A percentile compares a stretch with the other conserved stretches of the same genome.
phyloP scores from a whole-genome alignment of 1,139 yeast genomes.

The Nakaseomyces delphensis region DNA sequence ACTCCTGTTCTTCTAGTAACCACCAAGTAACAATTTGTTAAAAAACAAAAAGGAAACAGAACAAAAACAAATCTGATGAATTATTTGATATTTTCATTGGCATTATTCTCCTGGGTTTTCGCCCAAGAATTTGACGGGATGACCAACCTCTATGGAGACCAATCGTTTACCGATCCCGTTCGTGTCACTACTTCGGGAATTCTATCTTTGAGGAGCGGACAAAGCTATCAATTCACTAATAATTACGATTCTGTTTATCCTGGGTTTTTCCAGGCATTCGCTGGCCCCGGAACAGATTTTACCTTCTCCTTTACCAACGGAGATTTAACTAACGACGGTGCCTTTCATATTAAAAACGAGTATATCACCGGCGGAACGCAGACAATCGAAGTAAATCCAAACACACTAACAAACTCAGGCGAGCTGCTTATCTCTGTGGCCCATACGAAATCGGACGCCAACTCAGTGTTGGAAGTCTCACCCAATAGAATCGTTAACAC shows the following conservation, averaged over 20 bases:
- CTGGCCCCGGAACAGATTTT: neutral
- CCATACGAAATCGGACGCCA: neutral
- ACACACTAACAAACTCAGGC: neutral
- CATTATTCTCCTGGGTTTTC: neutral
- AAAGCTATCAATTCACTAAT: neutral
- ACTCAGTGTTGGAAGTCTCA: neutral
- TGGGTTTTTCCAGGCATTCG: neutral
- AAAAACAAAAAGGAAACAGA: neutral
- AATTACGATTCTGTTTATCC: neutral
- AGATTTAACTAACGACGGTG: neutral
- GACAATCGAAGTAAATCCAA: neutral
- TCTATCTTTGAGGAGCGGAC: neutral
- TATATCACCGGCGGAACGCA: neutral
- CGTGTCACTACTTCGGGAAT: neutral
- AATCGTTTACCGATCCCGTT: neutral
- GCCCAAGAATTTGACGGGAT: neutral
- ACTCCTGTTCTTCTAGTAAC: too few species aligned
- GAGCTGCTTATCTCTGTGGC: neutral
- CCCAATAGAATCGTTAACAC: too few species aligned
- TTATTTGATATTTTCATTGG: neutral
- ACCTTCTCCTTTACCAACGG: neutral
- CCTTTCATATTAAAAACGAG: neutral
- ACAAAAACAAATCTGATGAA: neutral
- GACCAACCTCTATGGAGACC: neutral
- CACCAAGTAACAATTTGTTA: too few species aligned